Percentiles rank a stretch among this genome's conserved stretches.
phyloP scores from a whole-genome alignment of 805 yeast species.

The Candida railenensis region DNA sequence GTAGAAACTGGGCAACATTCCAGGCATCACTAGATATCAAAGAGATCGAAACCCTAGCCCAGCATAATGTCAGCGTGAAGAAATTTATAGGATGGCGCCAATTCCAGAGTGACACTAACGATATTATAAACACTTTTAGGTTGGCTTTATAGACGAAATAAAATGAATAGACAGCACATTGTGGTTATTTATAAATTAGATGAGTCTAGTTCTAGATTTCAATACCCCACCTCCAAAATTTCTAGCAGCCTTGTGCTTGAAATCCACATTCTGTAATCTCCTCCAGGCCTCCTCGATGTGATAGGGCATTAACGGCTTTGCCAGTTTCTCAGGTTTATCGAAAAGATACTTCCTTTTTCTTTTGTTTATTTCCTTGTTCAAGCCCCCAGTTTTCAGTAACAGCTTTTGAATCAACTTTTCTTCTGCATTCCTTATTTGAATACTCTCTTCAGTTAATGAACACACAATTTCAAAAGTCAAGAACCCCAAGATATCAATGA shows the following conservation, averaged over 20 bases:
- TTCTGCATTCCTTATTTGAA: constrained; percentile 72
- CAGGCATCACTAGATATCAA: constrained; percentile 24
- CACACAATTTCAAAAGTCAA: constrained; percentile 96
- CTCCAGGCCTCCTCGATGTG: constrained; percentile 93
- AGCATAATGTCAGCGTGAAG: constrained; percentile 21
- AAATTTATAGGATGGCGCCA: constrained; percentile 33
- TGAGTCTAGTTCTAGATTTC: constrained; percentile 50
- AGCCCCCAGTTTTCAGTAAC: constrained; percentile 22
- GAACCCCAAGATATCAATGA: constrained; percentile 92
- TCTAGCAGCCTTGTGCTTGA: constrained; percentile 61
- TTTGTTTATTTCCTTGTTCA: constrained; percentile 26
- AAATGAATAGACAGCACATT: not conserved
- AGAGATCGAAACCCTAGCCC: constrained; percentile 16
- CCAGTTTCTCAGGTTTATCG: constrained; percentile 86
- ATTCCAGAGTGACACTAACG: constrained; percentile 23
- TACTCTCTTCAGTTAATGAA: constrained; percentile 87
- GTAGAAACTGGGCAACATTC: constrained; percentile 32
- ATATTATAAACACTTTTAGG: constrained; percentile 13
- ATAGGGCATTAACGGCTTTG: constrained; percentile 71
- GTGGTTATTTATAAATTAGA: constrained; percentile 20
- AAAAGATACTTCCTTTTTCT: constrained; percentile 57
- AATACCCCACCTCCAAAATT: constrained; percentile 72
- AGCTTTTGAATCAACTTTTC: constrained; percentile 45
- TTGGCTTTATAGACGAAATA: not conserved
- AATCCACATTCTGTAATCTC: constrained; percentile 57